Base-by-base conservation (phyloP, 1,284 basidiomycete species). In the Rhodotorula glutinis region DNA sequence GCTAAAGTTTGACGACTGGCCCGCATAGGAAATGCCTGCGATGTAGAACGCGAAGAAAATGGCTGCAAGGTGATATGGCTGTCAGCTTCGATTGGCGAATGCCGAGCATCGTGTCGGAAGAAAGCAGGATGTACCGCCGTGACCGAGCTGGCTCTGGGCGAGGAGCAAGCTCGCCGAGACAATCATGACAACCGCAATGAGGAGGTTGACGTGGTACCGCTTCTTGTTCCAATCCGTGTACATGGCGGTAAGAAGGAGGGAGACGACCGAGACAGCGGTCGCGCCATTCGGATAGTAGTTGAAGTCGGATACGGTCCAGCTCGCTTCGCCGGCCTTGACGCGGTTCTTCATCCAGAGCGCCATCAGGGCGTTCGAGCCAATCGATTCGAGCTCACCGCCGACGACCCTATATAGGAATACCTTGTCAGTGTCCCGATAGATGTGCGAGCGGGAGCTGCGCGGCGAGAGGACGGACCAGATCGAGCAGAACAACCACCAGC, bases 361-460 rank as follows among this genome's bases (percentile, higher is more conserved):
- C 87, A 88, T 88, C 46, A 88, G 77, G 76, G 87, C 87, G 75
- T 88, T 89, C 43, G 85, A 85, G 10, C 87, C 86, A 53, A 88
- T 85, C 66, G 83, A 84, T 74, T 89, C 88, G 1, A 85, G 84
- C 77, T 89, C 87, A 4, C 85, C 86, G 3, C 85, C 86, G 27
- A 65, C 60, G 60, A 87, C 80, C 57, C 33, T 38, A 38, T 38
- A 11, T 11, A 11, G 33, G n/a, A n/a, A n/a, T n/a, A n/a, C n/a
- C n/a, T n/a, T n/a, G n/a, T n/a, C n/a, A n/a, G n/a, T n/a, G n/a
- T n/a, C n/a, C n/a, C n/a, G n/a, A n/a, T n/a, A n/a, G n/a, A n/a
- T n/a, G n/a, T n/a, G n/a, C n/a, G n/a, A n/a, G n/a, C n/a, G n/a
- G n/a, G n/a, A n/a, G n/a, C n/a, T n/a, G n/a, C n/a, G n/a, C n/a